These are phyloP conservation scores for Echinochloa phyllopogon DNA, from an alignment of 176 grass and related monocot species.

Conservation along the genomic window DNA sequence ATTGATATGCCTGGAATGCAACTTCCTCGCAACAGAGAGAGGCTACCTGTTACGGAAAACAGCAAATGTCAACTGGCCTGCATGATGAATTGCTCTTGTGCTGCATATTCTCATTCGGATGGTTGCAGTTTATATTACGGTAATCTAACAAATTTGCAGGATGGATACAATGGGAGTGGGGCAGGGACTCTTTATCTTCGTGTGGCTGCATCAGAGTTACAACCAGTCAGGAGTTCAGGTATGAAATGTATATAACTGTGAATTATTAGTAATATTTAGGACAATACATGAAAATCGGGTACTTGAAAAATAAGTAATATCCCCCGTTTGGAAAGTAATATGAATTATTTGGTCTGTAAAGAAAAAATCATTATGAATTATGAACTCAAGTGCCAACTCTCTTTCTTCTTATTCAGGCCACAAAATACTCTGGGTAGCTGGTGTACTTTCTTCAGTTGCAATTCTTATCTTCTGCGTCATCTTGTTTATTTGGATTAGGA, in stretches of 20 bases:
- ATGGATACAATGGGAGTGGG: not conserved
- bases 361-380: too few relatives aligned
- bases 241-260: not conserved
- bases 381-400: conserved; percentile 12
- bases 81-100: conserved; percentile 43
- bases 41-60: not conserved
- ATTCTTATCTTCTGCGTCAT: conserved; percentile 39
- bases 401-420: conserved; percentile 35
- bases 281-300: not conserved
- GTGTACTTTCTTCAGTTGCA: conserved; percentile 1
- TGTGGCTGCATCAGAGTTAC: conserved; percentile 47
- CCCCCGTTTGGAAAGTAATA: not conserved
- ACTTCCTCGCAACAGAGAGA: not conserved
- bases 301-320: not conserved
- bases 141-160: conserved; percentile 43
- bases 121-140: conserved; percentile 48
- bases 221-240: conserved; percentile 26
- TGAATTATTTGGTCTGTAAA: too few relatives aligned
- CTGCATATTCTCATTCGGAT: conserved; percentile 46
- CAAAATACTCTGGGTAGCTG: conserved; percentile 39
- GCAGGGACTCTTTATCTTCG: conserved; percentile 43
- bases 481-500: conserved; percentile 40
- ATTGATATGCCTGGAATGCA: conserved; percentile 23
- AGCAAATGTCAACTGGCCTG: conserved; percentile 36
- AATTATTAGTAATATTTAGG: not conserved